A percentile compares a stretch with the other conserved stretches of the same genome.
Evolutionary conservation across 495 filamentous ascomycete species (phyloP).

Genomic region (Podospora comata): DNA sequence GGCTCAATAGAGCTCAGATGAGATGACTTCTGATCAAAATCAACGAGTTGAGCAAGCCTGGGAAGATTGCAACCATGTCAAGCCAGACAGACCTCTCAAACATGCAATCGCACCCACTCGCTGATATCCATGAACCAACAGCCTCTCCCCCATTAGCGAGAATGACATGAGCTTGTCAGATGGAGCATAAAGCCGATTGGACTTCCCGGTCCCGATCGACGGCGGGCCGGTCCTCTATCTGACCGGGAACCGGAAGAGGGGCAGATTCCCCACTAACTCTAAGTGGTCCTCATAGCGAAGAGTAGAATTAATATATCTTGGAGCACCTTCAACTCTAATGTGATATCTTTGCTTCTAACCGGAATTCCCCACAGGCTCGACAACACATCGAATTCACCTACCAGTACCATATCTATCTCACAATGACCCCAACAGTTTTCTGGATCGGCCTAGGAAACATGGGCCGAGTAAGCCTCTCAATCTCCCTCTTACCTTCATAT

Average conservation of each 20-base stretch:
- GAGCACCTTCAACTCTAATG: neutral
- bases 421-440: slow-evolving; percentile 63
- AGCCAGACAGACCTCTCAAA: no score
- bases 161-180: neutral
- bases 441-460: slow-evolving; percentile 93
- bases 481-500: slow-evolving; percentile 3
- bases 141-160: neutral
- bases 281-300: neutral
- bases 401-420: neutral
- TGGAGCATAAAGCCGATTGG: neutral
- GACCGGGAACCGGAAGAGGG: neutral
- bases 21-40: neutral
- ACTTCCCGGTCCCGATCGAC: neutral
- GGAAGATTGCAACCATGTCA: no score
- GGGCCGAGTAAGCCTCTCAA: slow-evolving; percentile 62
- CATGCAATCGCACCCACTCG: no score
- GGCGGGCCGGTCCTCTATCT: neutral
- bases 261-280: neutral
- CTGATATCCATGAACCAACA: no score
- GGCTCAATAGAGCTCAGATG: neutral
- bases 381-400: neutral
- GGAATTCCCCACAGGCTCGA: neutral
- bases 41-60: neutral
- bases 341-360: neutral
- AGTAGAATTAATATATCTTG: no score